Base-by-base conservation (phyloP, 1,284 basidiomycete species). In the Trichosporon coremiiforme region DNA sequence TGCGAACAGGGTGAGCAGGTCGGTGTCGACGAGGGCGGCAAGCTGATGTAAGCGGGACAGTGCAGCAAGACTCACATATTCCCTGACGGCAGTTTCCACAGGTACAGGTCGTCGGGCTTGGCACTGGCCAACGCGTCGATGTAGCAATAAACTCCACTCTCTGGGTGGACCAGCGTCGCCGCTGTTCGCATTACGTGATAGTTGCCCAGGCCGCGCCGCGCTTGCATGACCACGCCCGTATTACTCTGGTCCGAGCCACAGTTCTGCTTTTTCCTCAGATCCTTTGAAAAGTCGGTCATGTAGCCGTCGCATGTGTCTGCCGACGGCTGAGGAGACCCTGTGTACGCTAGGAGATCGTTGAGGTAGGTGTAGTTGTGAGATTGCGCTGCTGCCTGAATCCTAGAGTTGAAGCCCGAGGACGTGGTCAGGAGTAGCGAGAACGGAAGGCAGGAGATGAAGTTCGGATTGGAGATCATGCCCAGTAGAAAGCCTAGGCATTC, bases 381-480 rank as follows among this genome's bases (percentile, higher is more conserved):
- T 17, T 87, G 86, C 76, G 86, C 68, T 47, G 88, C 81, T 8
- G 69, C 45, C n/a, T 68, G 65, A 9, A 80, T 47, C 29, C 78
- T 66, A 1, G 67, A 64, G 6, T 76, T 73, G 77, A 92, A 92
- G 4, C 82, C 84, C 7, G 83, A 73, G 1, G 91, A 91, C 3
- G 84, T 86, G 71, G 87, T 84, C 36, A 89, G 80, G 50, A 94
- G 86, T 62, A 93, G 78, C 0, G 91, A 91, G 79, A 94, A 89
- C 0, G 92, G 88, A 4, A 92, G 87, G 78, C 92, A 94, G 6
- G 86, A 78, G 17, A 87, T 85, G 80, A 94, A 93, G 0, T 88
- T 78, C 2, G 80, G 57, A 0, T 86, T 83, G 71, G 86, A 85
- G 0, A 90, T 78, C 92, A 94, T 55, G 84, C 80, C 41, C 87